phyloP scores from a whole-genome alignment of 768 basidiomycete genomes.

The Agaricus blazei region DNA sequence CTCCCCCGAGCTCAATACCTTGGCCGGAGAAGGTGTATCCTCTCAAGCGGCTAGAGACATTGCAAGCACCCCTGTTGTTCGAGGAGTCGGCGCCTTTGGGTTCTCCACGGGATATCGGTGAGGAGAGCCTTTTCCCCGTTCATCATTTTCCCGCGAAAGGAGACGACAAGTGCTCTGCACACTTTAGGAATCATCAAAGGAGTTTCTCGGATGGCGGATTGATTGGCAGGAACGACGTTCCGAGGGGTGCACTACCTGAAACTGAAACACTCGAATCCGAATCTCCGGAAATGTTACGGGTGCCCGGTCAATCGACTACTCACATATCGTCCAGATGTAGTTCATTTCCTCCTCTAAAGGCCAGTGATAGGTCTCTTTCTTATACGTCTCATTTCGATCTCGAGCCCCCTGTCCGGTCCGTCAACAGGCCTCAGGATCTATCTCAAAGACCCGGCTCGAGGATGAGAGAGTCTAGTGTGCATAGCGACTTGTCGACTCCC shows the following conservation, averaged over 20 bases:
- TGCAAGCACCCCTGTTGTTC: not conserved
- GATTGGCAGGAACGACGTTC: conserved; percentile 18
- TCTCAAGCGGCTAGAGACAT: conserved; percentile 10
- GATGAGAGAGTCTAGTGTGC: conserved; percentile 17
- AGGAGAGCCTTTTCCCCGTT: conserved; percentile 22
- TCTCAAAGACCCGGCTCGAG: not conserved
- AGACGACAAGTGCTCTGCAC: conserved; percentile 19
- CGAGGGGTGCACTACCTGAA: conserved; percentile 47
- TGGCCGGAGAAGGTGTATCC: conserved; percentile 29
- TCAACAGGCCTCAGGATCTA: conserved; percentile 12
- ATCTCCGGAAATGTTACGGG: too few species aligned
- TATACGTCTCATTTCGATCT: conserved; percentile 4
- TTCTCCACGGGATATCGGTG: conserved; percentile 45
- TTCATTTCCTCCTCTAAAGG: conserved; percentile 30
- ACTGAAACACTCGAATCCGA: conserved; percentile 26
- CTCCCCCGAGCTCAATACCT: conserved; percentile 31
- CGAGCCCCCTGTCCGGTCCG: not conserved
- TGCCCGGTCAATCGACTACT: not conserved
- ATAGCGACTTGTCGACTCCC: conserved; percentile 41
- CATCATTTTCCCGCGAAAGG: conserved; percentile 17
- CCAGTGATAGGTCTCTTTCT: conserved; percentile 11
- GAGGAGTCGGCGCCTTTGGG: conserved; percentile 28
- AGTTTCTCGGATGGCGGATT: conserved; percentile 46
- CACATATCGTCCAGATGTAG: conserved; percentile 24
- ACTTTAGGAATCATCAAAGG: conserved; percentile 46